phyloP scores from a whole-genome alignment of 1,284 basidiomycete genomes.

The Fomitopsis pinicola region DNA sequence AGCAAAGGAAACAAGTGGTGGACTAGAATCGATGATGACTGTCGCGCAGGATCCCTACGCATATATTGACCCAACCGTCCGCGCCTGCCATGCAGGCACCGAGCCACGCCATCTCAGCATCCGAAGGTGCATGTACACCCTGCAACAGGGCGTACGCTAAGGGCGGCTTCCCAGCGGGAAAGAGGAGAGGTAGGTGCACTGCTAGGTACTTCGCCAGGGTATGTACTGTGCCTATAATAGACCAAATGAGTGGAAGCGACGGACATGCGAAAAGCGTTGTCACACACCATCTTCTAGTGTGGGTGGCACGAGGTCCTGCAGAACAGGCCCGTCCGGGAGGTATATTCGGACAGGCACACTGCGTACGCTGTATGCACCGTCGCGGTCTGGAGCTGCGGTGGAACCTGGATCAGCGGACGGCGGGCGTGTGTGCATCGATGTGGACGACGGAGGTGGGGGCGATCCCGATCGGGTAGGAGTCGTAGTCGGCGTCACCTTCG shows the following conservation, averaged over 20 bases:
- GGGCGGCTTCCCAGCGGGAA: constrained; percentile 37
- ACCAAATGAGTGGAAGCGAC: constrained; percentile 7
- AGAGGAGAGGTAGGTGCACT: constrained; percentile 61
- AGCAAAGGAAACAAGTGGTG: neutral
- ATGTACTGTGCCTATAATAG: constrained; percentile 46
- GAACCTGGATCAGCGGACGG: constrained; percentile 59
- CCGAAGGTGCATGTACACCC: constrained; percentile 82
- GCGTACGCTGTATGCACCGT: constrained; percentile 80
- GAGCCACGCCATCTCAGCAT: constrained; percentile 91
- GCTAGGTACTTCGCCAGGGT: constrained; percentile 60
- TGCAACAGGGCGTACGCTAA: constrained; percentile 77
- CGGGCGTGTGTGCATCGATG: constrained; percentile 58
- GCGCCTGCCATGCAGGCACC: constrained; percentile 87
- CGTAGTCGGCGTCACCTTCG: constrained; percentile 75
- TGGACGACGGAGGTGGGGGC: constrained; percentile 43
- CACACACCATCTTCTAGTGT: constrained; percentile 60
- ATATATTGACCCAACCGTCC: constrained; percentile 93
- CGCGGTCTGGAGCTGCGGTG: constrained; percentile 47
- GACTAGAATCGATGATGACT: constrained; percentile 4
- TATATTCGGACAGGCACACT: constrained; percentile 89
- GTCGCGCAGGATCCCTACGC: constrained; percentile 50
- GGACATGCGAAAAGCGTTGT: neutral
- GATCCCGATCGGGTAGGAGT: constrained; percentile 52
- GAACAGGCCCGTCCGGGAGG: constrained; percentile 85
- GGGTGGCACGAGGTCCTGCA: constrained; percentile 87